These are phyloP conservation scores for Volvox africanus DNA, from an alignment of 139 green algal species.

Conservation along the genomic window DNA sequence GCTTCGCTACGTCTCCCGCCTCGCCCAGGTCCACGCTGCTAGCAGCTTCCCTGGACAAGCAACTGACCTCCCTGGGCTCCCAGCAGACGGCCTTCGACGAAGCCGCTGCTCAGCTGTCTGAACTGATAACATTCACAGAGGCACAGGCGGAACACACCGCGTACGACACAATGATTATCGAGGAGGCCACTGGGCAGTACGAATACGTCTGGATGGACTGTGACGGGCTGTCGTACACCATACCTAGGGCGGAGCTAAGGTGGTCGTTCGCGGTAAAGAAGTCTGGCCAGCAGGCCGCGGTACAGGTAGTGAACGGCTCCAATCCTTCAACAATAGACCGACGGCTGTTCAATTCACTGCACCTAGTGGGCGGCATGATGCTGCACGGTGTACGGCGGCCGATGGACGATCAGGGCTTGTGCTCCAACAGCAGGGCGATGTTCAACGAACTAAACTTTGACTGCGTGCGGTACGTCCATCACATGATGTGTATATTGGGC, in stretches of 20 bases:
- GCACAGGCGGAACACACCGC: not conserved
- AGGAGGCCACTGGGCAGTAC: conserved; percentile 2
- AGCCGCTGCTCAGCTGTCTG: not conserved
- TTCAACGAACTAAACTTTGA: conserved; percentile 3
- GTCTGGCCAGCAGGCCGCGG: not conserved
- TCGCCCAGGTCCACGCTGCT: not conserved
- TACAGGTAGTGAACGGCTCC: no score
- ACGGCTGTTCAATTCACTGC: not conserved
- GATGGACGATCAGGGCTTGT: not conserved
- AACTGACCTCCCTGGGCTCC: not conserved
- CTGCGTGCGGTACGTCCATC: not conserved
- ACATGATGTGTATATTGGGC: not conserved
- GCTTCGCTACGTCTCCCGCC: no score
- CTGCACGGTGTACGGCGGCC: conserved; percentile 45
- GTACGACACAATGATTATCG: not conserved
- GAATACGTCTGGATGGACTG: conserved; percentile 22
- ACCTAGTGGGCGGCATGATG: conserved; percentile 47
- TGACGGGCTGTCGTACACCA: not conserved
- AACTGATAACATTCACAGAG: not conserved
- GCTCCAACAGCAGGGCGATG: not conserved
- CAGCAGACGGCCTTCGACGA: not conserved
- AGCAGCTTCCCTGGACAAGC: not conserved
- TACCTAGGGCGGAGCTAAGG: not conserved
- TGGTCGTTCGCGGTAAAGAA: not conserved
- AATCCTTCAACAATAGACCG: not conserved